These are phyloP conservation scores for Phytophthora hibernalis DNA, from an alignment of 352 stramenopile genomes.

Conservation along the genomic window DNA sequence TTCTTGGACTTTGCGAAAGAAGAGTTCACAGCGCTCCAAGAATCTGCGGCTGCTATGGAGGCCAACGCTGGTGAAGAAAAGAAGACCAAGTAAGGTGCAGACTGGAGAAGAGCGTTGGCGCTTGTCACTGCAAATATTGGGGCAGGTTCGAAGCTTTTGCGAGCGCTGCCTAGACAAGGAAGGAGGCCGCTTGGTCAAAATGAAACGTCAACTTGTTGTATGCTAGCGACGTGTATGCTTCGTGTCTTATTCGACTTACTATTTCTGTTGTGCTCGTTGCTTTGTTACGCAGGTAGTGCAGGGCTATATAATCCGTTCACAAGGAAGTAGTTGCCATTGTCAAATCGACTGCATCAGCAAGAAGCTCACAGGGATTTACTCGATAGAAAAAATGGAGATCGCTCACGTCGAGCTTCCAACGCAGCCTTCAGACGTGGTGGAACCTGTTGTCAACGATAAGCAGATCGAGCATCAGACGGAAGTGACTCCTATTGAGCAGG, in stretches of 20 bases:
- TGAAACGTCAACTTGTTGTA: conserved; percentile 29
- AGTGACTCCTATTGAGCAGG: background rate
- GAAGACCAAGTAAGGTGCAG: conserved; percentile 37
- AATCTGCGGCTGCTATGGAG: conserved; percentile 39
- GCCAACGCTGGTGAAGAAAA: conserved; percentile 35
- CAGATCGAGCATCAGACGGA: conserved; percentile 4
- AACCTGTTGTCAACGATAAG: conserved; percentile 16
- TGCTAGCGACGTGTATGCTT: conserved; percentile 11
- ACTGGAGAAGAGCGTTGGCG: background rate
- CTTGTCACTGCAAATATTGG: conserved; percentile 1
- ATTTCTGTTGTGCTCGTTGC: too few relatives aligned
- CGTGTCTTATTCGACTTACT: conserved; percentile 4
- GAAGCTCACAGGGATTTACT: background rate
- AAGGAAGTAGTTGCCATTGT: conserved; percentile 15
- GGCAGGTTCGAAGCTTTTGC: conserved; percentile 12
- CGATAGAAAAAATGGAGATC: conserved; percentile 18
- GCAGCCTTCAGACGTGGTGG: conserved; percentile 13
- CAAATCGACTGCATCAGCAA: conserved; percentile 12
- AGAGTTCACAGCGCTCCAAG: conserved; percentile 66
- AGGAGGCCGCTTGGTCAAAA: conserved; percentile 16
- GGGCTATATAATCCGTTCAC: background rate
- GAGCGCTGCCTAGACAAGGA: conserved; percentile 6
- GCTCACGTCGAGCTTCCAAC: conserved; percentile 16
- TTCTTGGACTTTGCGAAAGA: conserved; percentile 73
- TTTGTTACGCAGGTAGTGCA: background rate